Evolutionary conservation across 768 basidiomycete genomes (phyloP), one percentile per base, ranked within the genome.

Genomic region (Macrolepiota dolichaula): DNA sequence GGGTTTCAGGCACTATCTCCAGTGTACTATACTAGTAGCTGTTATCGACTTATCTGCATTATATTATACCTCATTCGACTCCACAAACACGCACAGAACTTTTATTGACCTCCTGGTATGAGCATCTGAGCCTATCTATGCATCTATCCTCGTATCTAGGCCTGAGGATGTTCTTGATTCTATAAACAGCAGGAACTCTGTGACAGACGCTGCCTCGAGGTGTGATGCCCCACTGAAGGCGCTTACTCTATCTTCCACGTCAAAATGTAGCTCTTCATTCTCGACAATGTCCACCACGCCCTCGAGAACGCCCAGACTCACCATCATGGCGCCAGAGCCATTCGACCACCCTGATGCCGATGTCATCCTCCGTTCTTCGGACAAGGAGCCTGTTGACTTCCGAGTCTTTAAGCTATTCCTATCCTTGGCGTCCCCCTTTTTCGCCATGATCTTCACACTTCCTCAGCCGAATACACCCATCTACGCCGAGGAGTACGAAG

Each of bases 371-470:
- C 79, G 81, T 55, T 81, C 84, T 9, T 82, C 80, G 52, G 85
- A 87, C 66, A 65, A 70, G 62, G 65, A 69, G 51, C 76, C 76
- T 17, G 71, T 76, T 56, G 74, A 78, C 70, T 86, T 86, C 70
- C 77, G 77, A 61, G 79, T 83, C 57, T 82, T 82, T 76, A 83
- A 82, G 64, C 64, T 79, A 42, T 72, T 87, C 57, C 74, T 88
- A 11, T 77, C 81, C 17, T 66, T 85, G 15, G 80, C 84, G 0
- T 88, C 87, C 10, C 76, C 81, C 4, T 80, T 88, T 68, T 87
- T 88, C 64, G 74, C 74, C 51, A 75, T 77, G 63, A 81, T 85
- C 74, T 81, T 87, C 64, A 75, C 77, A 7, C 69, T 86, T 27
- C 85, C 85, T 25, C 76, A 76, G 64, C 77, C 84, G 1, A 73